Evolutionary conservation across 2,329 filamentous ascomycete genomes (phyloP), one percentile per base, ranked within the genome.

Genomic region (Sphaerulina populicola): DNA sequence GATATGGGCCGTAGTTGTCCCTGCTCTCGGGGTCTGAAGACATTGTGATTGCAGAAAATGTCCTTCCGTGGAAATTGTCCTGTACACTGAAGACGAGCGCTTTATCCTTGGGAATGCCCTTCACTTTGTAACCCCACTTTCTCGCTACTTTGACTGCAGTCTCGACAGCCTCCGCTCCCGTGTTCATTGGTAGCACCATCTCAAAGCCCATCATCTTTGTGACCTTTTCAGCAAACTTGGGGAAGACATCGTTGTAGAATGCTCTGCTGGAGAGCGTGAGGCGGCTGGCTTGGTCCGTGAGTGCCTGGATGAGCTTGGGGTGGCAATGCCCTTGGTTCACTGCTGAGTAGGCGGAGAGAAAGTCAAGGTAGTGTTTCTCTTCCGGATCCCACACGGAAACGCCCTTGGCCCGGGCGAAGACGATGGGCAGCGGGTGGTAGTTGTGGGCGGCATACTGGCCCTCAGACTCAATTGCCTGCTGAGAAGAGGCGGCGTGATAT

Each of bases 281-380:
- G 36, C 89, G 85, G 59, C 84, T 80, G 43, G 93, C 93, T 74
- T 98, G 93, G 60, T 95, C 88, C 35, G 82, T 82, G 55, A 98
- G 76, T 11, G 90, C 86, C 70, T 91, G 90, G 68, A 98, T 83
- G 51, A 97, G 82, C 74, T 94, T 90, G 4, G 93, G 93, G 73
- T 98, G 91, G 73, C 91, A 97, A 72, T 98, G 91, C 57, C 91
- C 91, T 72, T 97, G 91, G 76, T 97, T 97, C 68, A 97, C 89
- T 56, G 93, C 93, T 62, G 87, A 94, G 78, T 98, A 98, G 59
- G 93, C 93, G 42, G 91, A 97, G 60, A 98, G 82, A 74, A 96
- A 98, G 74, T 98, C 93, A 64, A 97, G 82, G 72, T 98, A 97
- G 70, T 95, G 84, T 63, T 83, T 86, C 66, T 66, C 66, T 75